Base-by-base conservation (phyloP, 768 basidiomycete genomes). In the Crepidotus variabilis region DNA sequence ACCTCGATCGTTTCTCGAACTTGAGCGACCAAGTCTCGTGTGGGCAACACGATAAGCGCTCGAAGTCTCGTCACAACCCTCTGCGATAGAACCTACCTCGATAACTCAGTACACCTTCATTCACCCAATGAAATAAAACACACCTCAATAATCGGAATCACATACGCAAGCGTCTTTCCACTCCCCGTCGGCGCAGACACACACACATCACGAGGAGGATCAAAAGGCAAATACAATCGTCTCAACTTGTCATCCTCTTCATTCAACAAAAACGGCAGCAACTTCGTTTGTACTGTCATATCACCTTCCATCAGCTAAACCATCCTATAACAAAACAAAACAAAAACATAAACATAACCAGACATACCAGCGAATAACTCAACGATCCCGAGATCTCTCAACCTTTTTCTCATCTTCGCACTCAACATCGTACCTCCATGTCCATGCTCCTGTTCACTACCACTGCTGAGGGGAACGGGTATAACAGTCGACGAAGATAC, bases 151-250 rank as follows among this genome's bases (percentile, higher is more conserved):
- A 98, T 90, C 0, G 97, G 97, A 33, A 98, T 73, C 1, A 87
- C 91, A 72, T 99, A 99, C n/a, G 93, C 91, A 24, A 99, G 78
- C 0, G 96, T 99, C 71, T 99, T 99, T 0, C 97, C 97, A 62
- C 94, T 97, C 21, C 97, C 97, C 0, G 97, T 99, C 0, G 97
- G 97, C 1, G 97, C 97, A 7, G 94, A 97, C 11, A 96, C 90
- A 62, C 94, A 95, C 11, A 94, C 80, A 71, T 99, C 97, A 23
- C 79, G 79, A 23, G 86, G 86, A 34, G 83, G 78, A 55, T 80
- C 67, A 62, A 82, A 86, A 0, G 91, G 86, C 45, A 78, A 73
- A 64, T 92, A 92, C 9, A 94, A 69, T 1, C 75, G 69, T 50
- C 74, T 68, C 39, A 78, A 68, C n/a, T n/a, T n/a, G 3, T 68